These are phyloP conservation scores for Thraustochytrium striatum DNA, from an alignment of 352 stramenopile species.

Conservation along the genomic window DNA sequence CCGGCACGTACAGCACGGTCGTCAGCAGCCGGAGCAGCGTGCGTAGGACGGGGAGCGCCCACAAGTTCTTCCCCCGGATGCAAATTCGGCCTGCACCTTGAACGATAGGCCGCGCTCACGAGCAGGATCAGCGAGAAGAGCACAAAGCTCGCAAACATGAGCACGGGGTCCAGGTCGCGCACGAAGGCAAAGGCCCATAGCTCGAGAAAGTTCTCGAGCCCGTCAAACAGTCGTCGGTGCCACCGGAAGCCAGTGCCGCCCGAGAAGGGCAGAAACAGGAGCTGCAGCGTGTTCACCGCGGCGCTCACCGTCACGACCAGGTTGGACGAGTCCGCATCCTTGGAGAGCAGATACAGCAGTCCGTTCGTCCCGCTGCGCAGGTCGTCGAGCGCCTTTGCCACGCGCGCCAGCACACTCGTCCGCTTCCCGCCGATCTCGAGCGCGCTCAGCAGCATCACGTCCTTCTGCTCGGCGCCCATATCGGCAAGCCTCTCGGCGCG, in stretches of 20 bases:
- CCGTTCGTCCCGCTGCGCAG: too few relatives aligned
- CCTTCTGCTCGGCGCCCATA: too few relatives aligned
- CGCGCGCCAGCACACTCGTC: too few relatives aligned
- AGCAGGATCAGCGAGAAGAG: conserved; percentile 29
- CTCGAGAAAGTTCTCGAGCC: conserved; percentile 3
- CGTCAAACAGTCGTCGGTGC: conserved; percentile 7
- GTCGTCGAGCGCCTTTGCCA: too few relatives aligned
- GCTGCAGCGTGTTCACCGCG: conserved; percentile 35
- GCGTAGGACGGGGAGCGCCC: conserved; percentile 17
- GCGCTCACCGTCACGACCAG: background rate
- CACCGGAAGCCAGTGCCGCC: conserved; percentile 11
- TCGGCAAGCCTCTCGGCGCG: too few relatives aligned
- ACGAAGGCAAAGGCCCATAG: conserved; percentile 32
- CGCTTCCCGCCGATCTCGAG: too few relatives aligned
- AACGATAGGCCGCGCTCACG: background rate
- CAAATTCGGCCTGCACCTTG: conserved; percentile 39
- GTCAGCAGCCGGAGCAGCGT: conserved; percentile 39
- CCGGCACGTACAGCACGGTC: conserved; percentile 45
- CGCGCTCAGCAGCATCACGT: too few relatives aligned
- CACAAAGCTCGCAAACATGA: conserved; percentile 19
- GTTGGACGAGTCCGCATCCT: conserved; percentile 33
- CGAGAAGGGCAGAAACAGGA: conserved; percentile 26
- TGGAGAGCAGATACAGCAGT: conserved; percentile 38
- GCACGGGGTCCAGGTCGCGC: background rate
- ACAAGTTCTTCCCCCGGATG: conserved; percentile 45